A percentile compares a stretch with the other conserved stretches of the same genome.
Conservation (phyloP, 768 basidiomycete species). For the Lentinula boryana region DNA sequence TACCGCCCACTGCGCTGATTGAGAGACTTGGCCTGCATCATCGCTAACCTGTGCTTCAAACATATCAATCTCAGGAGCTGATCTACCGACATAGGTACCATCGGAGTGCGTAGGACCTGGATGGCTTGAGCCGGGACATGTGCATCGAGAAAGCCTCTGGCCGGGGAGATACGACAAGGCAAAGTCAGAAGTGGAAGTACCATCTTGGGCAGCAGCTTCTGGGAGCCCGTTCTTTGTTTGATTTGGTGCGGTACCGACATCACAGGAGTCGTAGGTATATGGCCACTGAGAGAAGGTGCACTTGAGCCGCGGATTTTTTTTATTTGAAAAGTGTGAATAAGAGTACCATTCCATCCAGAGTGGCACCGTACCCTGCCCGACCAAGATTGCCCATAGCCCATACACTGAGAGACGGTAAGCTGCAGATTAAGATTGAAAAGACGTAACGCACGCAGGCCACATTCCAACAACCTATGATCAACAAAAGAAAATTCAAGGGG, state of each 20-base stretch:
- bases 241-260: slow-evolving; percentile 78
- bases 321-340: slow-evolving; percentile 20
- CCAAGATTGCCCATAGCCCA: slow-evolving; percentile 61
- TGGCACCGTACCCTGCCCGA: slow-evolving; percentile 82
- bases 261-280: slow-evolving; percentile 76
- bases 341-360: slow-evolving; percentile 68
- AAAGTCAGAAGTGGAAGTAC: slow-evolving; percentile 38
- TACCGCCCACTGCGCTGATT: slow-evolving; percentile 81
- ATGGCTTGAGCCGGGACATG: slow-evolving; percentile 75
- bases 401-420: slow-evolving; percentile 28
- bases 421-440: neutral
- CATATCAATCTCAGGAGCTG: slow-evolving; percentile 88
- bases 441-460: neutral
- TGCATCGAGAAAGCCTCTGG: slow-evolving; percentile 81
- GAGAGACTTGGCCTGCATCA: slow-evolving; percentile 58
- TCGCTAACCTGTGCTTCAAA: slow-evolving; percentile 73
- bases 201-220: slow-evolving; percentile 50
- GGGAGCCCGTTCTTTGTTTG: slow-evolving; percentile 74
- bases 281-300: slow-evolving; percentile 53
- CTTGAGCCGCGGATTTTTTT: neutral
- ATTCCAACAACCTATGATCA: neutral
- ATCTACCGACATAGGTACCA: slow-evolving; percentile 72
- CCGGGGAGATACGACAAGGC: slow-evolving; percentile 72
- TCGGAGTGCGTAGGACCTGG: slow-evolving; percentile 75
- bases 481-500: neutral